Percentiles rank a stretch among this genome's conserved stretches.
phyloP scores from a whole-genome alignment of 352 stramenopile genomes.

The Phytophthora pistaciae region DNA sequence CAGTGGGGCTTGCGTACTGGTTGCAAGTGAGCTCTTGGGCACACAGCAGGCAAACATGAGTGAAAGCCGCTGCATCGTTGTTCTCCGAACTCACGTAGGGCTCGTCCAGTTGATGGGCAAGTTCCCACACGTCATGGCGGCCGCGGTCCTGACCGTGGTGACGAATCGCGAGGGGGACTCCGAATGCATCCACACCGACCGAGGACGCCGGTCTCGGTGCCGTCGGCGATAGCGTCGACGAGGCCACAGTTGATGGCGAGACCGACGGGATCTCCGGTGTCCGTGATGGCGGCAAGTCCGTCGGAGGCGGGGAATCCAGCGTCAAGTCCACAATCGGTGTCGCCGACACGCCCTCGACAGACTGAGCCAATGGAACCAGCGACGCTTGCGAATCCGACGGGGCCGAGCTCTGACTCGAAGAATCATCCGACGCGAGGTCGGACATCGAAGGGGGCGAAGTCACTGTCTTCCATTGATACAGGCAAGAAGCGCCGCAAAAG shows the following conservation, averaged over 20 bases:
- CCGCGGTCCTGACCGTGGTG: neutral
- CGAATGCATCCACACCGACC: slow-evolving; percentile 1
- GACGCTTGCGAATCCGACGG: neutral
- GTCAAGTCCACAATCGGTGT: no score
- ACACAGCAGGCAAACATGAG: slow-evolving; percentile 4
- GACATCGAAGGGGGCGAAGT: neutral
- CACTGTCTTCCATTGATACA: slow-evolving; percentile 1
- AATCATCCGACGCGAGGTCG: neutral
- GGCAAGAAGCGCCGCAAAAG: neutral
- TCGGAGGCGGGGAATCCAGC: no score
- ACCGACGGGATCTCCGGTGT: no score
- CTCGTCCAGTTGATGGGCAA: slow-evolving; percentile 2
- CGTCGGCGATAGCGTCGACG: neutral
- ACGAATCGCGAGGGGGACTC: slow-evolving; percentile 1
- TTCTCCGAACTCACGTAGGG: neutral
- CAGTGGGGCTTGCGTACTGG: neutral
- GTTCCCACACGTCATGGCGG: slow-evolving; percentile 4
- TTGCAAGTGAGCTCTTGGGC: neutral
- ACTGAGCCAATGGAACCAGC: slow-evolving; percentile 1
- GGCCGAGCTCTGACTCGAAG: neutral
- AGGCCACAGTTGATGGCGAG: neutral
- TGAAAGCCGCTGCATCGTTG: neutral
- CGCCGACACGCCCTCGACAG: no score
- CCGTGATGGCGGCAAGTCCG: no score
- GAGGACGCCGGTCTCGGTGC: neutral